Evolutionary conservation across 495 filamentous ascomycete species (phyloP), one percentile per base, ranked within the genome.

Genomic region (Neurospora sp.): DNA sequence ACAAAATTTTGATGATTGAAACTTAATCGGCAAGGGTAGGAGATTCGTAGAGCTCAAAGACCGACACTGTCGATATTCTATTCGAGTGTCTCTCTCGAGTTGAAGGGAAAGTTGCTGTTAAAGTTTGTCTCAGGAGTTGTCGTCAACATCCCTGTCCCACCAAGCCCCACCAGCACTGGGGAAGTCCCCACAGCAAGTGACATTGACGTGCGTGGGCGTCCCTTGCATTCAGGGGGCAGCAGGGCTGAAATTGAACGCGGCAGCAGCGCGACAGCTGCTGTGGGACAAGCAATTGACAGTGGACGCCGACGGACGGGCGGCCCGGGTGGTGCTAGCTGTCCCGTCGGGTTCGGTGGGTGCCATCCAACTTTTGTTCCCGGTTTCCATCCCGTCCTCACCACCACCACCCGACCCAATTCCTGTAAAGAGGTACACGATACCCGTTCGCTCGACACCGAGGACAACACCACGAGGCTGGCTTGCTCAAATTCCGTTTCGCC

Each of bases 401-500:
- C 20, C 48, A 14, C 48, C 10, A 16, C 48, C 53, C 53, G 4
- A 16, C 53, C 53, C 53, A 8, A 35, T 65, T 65, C 53, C 53
- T 27, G 22, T 35, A 61, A n/a, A n/a, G 53, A 35, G 53, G 53
- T 61, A 61, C 22, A 61, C 22, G 53, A 61, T 61, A 61, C 53
- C 9, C 53, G 53, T 12, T 27, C 48, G 53, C 22, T 27, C 48
- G 48, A 59, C 48, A 27, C 20, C 22, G n/a, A 59, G n/a, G 48
- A 14, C 48, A 59, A 5, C 14, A 16, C 40, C 40, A 12, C 48
- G 48, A 59, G 20, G 48, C 48, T 59, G 48, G 48, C 48, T 53
- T 2, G 45, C 20, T 20, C 8, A 45, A n/a, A n/a, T 48, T 6
- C 8, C 17, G 44, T 22, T 22, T 12, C 44, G 48, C 48, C 44